Evolutionary conservation across 441 rosid genomes (phyloP), one percentile per base, ranked within the genome.

Genomic region (Hura crepitans): DNA sequence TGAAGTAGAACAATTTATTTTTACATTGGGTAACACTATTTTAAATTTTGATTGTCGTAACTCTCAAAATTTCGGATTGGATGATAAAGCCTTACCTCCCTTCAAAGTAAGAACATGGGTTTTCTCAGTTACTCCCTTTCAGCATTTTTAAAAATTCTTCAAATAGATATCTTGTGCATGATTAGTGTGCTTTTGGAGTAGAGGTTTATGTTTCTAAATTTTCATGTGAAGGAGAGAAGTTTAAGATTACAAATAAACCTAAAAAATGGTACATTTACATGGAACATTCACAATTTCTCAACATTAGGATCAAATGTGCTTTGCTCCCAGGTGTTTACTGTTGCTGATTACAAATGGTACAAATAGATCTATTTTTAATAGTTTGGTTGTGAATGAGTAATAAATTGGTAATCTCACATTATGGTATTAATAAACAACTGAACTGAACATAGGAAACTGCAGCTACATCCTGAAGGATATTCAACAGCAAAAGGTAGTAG

Each of bases 101-200:
- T 3, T 33, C 6, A 33, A 6, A 33, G 37, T 2, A 33, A 33
- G 37, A 33, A 33, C 3, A 33, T 33, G 37, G 37, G 4, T 33
- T 33, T 33, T 3, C 3, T 3, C 6, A 33, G 3, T 33, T 33
- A 33, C 37, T 33, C 6, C 37, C 37, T 33, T 6, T 33, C 37
- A 33, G 37, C 37, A 33, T 33, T 33, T 33, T 33, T 33, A 33
- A 6, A 33, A 23, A 74, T 7, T 15, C 68, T 45, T 39, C 62
- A 14, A 79, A 77, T 14, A 82, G 82, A 10, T 81, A 65, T 62
- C 70, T 79, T 8, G 25, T 76, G 5, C 35, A 75, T 15, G 77
- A 79, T 42, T 51, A 49, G 6, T 81, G 85, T 31, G 37, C 31
- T 0, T 69, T 79, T 30, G 82, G 82, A 28, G 77, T 60, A 4